A percentile compares a stretch with the other conserved stretches of the same genome.
These are phyloP conservation scores for Cicer cuneatum DNA, from an alignment of 306 rosid genomes.

Conservation along the genomic window DNA sequence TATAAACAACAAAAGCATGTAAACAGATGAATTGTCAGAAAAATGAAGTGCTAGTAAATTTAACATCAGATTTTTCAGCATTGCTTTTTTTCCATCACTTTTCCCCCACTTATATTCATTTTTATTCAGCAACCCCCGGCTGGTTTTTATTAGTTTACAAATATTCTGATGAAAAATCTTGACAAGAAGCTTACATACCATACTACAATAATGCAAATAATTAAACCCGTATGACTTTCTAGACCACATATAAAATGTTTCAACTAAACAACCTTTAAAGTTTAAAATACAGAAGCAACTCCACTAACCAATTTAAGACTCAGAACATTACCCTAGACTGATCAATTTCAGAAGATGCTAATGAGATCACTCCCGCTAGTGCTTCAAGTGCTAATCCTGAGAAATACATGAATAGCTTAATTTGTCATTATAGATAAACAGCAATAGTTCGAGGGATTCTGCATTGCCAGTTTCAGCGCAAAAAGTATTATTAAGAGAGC, in stretches of 20 bases:
- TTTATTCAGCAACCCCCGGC: constrained; percentile 5
- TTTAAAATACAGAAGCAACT: constrained; percentile 5
- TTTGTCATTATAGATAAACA: constrained; percentile 37
- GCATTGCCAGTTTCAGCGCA: constrained; percentile 9
- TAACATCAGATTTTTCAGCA: constrained; percentile 16
- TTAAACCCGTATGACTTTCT: constrained; percentile 23
- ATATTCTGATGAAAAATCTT: constrained; percentile 19
- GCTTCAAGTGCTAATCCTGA: constrained; percentile 93
- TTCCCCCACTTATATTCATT: constrained; percentile 14
- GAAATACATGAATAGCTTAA: constrained; percentile 34
- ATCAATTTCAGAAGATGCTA: constrained; percentile 87
- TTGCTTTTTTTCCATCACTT: constrained; percentile 23
- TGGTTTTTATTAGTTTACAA: constrained; percentile 14
- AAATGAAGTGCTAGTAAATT: not conserved
- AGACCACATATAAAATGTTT: constrained; percentile 13
- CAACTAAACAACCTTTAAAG: constrained; percentile 11
- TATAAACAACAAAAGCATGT: constrained; percentile 34
- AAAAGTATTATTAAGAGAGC: constrained; percentile 15
- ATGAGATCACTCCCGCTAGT: constrained; percentile 82
- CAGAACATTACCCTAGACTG: constrained; percentile 65
- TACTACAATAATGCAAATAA: constrained; percentile 4
- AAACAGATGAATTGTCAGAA: constrained; percentile 7
- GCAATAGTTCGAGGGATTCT: constrained; percentile 3
- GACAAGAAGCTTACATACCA: constrained; percentile 1
- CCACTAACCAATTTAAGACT: constrained; percentile 28